Evolutionary conservation across 2,329 filamentous ascomycete genomes (phyloP).

Genomic region (Fusarium sp.): DNA sequence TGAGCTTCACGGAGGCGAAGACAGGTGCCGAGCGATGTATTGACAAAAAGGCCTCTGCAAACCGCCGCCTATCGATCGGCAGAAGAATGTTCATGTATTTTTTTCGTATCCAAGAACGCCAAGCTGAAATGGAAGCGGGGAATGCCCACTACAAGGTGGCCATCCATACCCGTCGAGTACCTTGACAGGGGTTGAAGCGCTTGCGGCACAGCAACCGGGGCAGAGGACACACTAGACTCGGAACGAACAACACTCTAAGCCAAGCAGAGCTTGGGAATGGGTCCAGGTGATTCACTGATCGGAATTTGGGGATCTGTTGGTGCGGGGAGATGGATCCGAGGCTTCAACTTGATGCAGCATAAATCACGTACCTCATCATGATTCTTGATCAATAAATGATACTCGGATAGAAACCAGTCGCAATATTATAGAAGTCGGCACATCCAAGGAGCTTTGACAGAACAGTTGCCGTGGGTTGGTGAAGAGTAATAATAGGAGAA

Average conservation of each 20-base stretch:
- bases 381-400: neutral
- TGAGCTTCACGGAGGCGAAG: constrained; percentile 9
- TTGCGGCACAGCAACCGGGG: constrained; percentile 31
- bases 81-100: neutral
- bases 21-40: neutral
- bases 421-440: neutral
- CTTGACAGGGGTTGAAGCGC: constrained; percentile 21
- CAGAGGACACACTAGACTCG: constrained; percentile 22
- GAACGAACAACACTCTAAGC: constrained; percentile 12
- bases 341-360: neutral
- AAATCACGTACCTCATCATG: constrained; percentile 31
- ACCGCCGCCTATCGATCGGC: neutral
- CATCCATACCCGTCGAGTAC: constrained; percentile 25
- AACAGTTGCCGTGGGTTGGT: neutral
- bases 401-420: neutral
- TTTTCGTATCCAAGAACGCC: constrained; percentile 6
- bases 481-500: neutral
- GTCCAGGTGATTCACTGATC: constrained; percentile 28
- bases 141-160: constrained; percentile 8
- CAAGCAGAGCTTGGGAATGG: constrained; percentile 25
- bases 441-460: neutral
- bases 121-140: constrained; percentile 34
- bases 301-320: constrained; percentile 11
- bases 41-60: constrained; percentile 14
- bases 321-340: constrained; percentile 28